Evolutionary conservation across 2,329 filamentous ascomycete species (phyloP), one percentile per base, ranked within the genome.

Genomic region (Pseudogymnoascus sp.): DNA sequence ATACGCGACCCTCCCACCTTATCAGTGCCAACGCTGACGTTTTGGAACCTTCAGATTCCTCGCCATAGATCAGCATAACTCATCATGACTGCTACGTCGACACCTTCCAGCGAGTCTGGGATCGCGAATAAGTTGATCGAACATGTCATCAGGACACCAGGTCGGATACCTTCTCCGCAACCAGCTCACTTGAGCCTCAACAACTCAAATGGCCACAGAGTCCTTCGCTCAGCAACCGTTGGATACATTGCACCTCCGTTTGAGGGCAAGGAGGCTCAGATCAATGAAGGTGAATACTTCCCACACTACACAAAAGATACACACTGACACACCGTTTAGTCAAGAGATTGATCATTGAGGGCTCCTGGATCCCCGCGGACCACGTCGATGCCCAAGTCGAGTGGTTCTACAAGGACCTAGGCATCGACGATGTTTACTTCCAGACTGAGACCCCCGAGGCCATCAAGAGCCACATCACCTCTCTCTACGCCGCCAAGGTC

Each of bases 391-490:
- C 87, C 25, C 93, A 99, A 78, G 90, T 93, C 62, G 83, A 86
- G 66, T 99, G 95, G 93, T 99, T 99, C 81, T 99, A 99, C 81
- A 90, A 95, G 75, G 90, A 96, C 77, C 86, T 99, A 23, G 95
- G 95, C 71, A 99, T 99, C 72, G 95, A 99, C 73, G 95, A 97
- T 81, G 93, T 96, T 78, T 98, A 97, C 82, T 98, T 98, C 80
- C 87, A 93, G 75, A 92, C 93, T 69, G 93, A 97, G 80, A 85
- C 84, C 4, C 89, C 90, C 16, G 87, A 90, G 64, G 91, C 91
- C 65, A 96, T 99, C 73, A 90, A 92, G 70, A 96, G 89, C 76
- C 92, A 97, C 75, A 93, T 99, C 74, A 93, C 93, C 66, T 97
- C 93, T 10, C 85, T 99, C 60, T 99, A 98, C 75, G 95, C 95